Evolutionary conservation across 345 rosid genomes (phyloP).

Genomic region (Pistacia vera): DNA sequence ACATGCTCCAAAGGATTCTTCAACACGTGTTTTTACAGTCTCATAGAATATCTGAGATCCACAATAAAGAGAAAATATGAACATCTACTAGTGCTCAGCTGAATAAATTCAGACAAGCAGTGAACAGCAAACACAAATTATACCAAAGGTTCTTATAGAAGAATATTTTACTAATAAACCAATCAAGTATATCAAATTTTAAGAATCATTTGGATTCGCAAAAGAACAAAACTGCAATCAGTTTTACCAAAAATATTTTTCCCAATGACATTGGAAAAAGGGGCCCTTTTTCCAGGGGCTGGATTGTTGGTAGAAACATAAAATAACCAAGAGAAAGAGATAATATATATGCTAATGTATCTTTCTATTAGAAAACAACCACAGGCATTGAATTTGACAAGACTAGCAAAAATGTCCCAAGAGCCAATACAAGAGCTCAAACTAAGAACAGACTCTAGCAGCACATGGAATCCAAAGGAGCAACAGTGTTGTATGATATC

Average conservation of each 20-base stretch:
- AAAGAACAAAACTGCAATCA: neutral
- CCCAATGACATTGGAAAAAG: neutral
- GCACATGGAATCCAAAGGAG: neutral
- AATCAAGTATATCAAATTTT: neutral
- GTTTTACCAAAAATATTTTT: neutral
- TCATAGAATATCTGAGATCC: constrained; percentile 65
- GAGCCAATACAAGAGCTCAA: neutral
- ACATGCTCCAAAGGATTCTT: constrained; percentile 59
- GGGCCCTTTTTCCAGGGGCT: neutral
- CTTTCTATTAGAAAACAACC: too few relatives aligned
- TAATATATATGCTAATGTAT: too few relatives aligned
- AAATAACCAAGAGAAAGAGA: too few relatives aligned
- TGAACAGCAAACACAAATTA: neutral
- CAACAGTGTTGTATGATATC: too few relatives aligned
- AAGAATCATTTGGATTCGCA: neutral
- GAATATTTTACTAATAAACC: neutral
- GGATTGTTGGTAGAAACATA: too few relatives aligned
- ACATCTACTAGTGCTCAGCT: neutral
- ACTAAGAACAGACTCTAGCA: neutral
- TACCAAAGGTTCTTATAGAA: neutral
- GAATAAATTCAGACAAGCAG: neutral
- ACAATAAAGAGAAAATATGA: constrained; percentile 12
- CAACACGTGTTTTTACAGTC: constrained; percentile 50
- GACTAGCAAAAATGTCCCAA: neutral
- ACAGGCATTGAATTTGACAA: too few relatives aligned